Evolutionary conservation across 2,329 filamentous ascomycete genomes (phyloP), one percentile per base, ranked within the genome.

Genomic region (Arthrobotrys megalospora): DNA sequence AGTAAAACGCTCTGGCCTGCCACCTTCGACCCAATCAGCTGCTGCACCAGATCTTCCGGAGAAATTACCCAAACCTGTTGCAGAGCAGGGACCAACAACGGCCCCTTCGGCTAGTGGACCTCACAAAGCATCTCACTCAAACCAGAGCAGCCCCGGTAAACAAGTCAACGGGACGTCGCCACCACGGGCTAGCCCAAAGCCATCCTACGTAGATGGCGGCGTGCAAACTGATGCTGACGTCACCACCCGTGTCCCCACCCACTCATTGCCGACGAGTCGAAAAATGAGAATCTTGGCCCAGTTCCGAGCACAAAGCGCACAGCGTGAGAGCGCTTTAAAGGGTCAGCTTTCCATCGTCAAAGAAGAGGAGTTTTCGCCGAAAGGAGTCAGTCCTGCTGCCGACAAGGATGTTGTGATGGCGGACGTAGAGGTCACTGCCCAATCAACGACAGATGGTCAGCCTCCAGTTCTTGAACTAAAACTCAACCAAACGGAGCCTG

Each of bases 201-300:
- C 72, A 12, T 76, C 79, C 53, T 82, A 81, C 58, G 77, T 80
- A n/a, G 79, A 82, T 55, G 77, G 71, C 14, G 79, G 80, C 8
- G 78, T 80, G 7, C 81, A 82, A 76, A 82, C 81, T 0, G 81
- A 82, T 36, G 28, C 79, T 19, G 67, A 78, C 43, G 14, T 68
- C 32, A 50, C 48, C 43, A 10, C 53, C 16, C 67, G 55, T 41
- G 14, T 14, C 11, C 67, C 67, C 12, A 10, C 55, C 7, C 60
- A 65, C 16, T 63, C 62, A 5, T 21, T 78, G 19, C 67, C 75
- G 10, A 72, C 62, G 1, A 78, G 75, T n/a, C 60, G 75, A 16
- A 78, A 78, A 64, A 72, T 78, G 75, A 63, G 75, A 19, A 78
- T 78, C 52, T 64, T 78, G 7, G 62, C 67, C 24, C 60, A 72